Percentiles rank a stretch among this genome's conserved stretches.
Conservation (phyloP, 148 eudicot species). For the Diospyros lotus region DNA sequence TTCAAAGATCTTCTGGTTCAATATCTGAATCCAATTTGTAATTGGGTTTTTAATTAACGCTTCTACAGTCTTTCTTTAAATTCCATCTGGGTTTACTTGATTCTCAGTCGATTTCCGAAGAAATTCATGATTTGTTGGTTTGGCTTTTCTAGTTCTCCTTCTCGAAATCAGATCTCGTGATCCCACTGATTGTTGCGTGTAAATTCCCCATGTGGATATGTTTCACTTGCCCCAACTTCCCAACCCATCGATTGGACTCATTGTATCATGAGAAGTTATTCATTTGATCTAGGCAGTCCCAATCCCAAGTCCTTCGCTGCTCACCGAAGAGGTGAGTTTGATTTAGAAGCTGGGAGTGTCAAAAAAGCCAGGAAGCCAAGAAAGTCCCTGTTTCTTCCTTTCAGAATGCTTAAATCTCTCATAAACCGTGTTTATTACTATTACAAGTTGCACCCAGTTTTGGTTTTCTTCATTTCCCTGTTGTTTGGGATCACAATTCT, state of each 20-base stretch:
- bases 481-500: conserved; percentile 49
- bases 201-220: conserved; percentile 10
- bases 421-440: conserved; percentile 37
- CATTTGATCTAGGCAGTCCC: conserved; percentile 53
- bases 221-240: not conserved
- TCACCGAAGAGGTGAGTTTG: conserved; percentile 72
- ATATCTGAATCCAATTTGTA: no score
- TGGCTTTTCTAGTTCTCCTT: no score
- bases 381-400: conserved; percentile 30
- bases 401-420: conserved; percentile 55
- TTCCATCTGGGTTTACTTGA: no score
- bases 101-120: no score
- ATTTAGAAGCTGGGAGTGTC: conserved; percentile 64
- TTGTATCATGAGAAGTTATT: conserved; percentile 55
- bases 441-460: conserved; percentile 60
- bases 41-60: no score
- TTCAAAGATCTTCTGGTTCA: no score
- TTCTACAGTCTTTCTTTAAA: no score
- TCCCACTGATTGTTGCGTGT: not conserved
- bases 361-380: conserved; percentile 49
- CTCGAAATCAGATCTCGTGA: not conserved
- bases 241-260: conserved; percentile 9
- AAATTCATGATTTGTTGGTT: no score
- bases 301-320: conserved; percentile 53
- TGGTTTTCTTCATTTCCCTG: conserved; percentile 46